Percentiles rank a stretch among this genome's conserved stretches.
phyloP scores from a whole-genome alignment of 371 early-diverging fungal species.

The Capillidium heterosporum region DNA sequence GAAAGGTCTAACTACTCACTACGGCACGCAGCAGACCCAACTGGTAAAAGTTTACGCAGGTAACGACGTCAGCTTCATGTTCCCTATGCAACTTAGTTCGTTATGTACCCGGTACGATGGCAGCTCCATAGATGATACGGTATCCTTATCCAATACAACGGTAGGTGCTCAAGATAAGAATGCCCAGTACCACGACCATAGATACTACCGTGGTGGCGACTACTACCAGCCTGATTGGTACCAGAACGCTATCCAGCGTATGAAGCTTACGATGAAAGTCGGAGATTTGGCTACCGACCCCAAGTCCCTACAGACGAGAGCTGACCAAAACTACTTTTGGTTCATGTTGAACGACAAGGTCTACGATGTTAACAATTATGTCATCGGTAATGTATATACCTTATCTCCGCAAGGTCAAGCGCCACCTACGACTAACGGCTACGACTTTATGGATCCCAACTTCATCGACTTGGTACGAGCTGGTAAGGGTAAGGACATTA shows the following conservation, averaged over 20 bases:
- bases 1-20: constrained; percentile 13
- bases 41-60: constrained; percentile 30
- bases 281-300: constrained; percentile 38
- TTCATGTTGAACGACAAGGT: constrained; percentile 47
- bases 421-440: constrained; percentile 16
- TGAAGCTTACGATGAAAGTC: constrained; percentile 26
- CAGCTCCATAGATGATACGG: constrained; percentile 19
- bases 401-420: constrained; percentile 9
- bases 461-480: constrained; percentile 45
- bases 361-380: constrained; percentile 59
- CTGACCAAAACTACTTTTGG: constrained; percentile 28
- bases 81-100: constrained; percentile 51
- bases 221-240: constrained; percentile 31
- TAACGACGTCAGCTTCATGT: constrained; percentile 36
- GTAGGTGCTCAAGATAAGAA: constrained; percentile 14
- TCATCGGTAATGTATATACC: constrained; percentile 18
- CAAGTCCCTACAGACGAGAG: constrained; percentile 21
- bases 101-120: constrained; percentile 25
- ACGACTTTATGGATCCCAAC: constrained; percentile 25
- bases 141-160: constrained; percentile 18
- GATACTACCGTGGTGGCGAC: constrained; percentile 13
- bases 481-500: constrained; percentile 32
- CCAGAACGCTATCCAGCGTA: constrained; percentile 38
- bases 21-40: constrained; percentile 22
- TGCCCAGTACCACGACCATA: constrained; percentile 31